Conservation (phyloP, 1,284 basidiomycete genomes). For the Ganoderma boninense region DNA sequence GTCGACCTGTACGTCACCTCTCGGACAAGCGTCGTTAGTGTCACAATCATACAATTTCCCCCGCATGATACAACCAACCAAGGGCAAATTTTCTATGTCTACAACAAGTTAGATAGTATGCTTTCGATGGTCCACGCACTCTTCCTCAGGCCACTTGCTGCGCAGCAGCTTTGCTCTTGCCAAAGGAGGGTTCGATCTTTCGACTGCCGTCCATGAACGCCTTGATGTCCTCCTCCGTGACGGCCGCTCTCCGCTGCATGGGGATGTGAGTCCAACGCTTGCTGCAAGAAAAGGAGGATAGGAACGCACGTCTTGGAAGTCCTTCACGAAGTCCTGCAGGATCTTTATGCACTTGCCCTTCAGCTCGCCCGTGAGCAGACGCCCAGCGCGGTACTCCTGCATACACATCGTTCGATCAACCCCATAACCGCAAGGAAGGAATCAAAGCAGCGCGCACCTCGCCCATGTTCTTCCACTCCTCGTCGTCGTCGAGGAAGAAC, state of each 20-base stretch:
- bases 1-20: background rate
- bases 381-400: conserved; percentile 92
- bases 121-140: conserved; percentile 4
- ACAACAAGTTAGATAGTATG: conserved; percentile 29
- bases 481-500: conserved; percentile 98
- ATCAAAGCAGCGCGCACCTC: conserved; percentile 58
- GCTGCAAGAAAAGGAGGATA: conserved; percentile 7
- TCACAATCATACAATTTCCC: conserved; percentile 1
- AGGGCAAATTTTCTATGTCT: conserved; percentile 27
- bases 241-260: conserved; percentile 75
- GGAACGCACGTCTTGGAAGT: conserved; percentile 86
- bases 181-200: conserved; percentile 72
- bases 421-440: background rate
- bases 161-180: conserved; percentile 35
- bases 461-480: conserved; percentile 80
- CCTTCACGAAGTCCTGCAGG: conserved; percentile 86
- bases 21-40: background rate
- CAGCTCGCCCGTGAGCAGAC: conserved; percentile 90
- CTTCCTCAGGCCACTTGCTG: conserved; percentile 9
- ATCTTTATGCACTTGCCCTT: conserved; percentile 91
- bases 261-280: conserved; percentile 1
- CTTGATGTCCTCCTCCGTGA: conserved; percentile 83
- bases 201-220: conserved; percentile 88
- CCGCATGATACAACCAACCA: background rate
- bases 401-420: conserved; percentile 7